Evolutionary conservation across 1,139 yeast species (phyloP), one percentile per base, ranked within the genome.

Genomic region (Diutina catenulata): DNA sequence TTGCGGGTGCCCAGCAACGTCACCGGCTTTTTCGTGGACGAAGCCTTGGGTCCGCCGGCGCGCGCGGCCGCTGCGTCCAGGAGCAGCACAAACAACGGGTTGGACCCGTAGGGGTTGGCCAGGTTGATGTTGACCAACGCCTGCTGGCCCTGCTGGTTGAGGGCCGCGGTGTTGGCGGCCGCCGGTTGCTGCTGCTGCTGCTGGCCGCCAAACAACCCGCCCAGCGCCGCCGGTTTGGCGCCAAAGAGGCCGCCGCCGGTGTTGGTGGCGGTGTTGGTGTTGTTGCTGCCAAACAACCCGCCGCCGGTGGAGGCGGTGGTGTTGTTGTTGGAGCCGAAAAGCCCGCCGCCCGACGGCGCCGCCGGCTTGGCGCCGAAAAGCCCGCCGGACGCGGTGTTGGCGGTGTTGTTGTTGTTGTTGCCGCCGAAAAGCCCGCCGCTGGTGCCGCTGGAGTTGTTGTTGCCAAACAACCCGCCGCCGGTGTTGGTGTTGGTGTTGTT

Each of bases 91-190:
- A 74, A 80, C 38, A 78, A 60, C 4, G 84, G 84, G 51, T 77
- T 79, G 45, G 67, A 67, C 3, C 91, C 88, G 53, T 79, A 81
- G 32, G 93, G 91, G 52, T 81, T 81, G 44, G 70, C 77, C 32
- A 70, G 66, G 40, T 67, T 64, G 25, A 76, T 62, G 28, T 71
- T 74, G 31, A 63, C 52, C 51, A 62, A 49, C 42, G 62, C 45
- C 37, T 55, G 60, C 28, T 50, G 57, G 14, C 40, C 36, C n/a
- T 37, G 32, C 25, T 33, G 41, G 18, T 20, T 20, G 5, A 31
- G 24, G n/a, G 13, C 13, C 25, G 16, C 23, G 15, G 23, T 31
- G 11, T 31, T 31, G 25, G 24, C 18, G 6, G 15, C 14, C 4
- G 11, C 15, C 13, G 19, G 11, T 19, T 31, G 38, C 11, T 28